Evolutionary conservation across 176 grass and related monocot species (phyloP), one percentile per base, ranked within the genome.

Genomic region (Chrysopogon serrulatus): DNA sequence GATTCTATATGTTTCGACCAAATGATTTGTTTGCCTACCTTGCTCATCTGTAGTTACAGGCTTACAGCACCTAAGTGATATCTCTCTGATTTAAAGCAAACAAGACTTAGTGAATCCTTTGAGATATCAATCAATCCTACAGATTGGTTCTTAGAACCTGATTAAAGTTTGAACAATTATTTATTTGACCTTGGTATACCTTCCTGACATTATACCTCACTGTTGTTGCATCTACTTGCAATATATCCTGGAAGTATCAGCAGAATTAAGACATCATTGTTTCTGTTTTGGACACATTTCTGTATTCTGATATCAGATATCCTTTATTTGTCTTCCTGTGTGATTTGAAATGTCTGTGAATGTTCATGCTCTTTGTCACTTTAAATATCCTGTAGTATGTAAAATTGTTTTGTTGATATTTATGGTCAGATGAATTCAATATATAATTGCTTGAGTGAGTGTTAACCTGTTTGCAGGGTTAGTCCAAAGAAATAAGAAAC

Each of bases 401-500:
- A 37, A 18, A 36, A 18, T 80, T 17, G 28, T 80, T 80, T 54
- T 80, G 28, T 61, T 68, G 45, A 47, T 39, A 11, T 62, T 31
- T 26, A 39, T 68, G 30, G 41, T 78, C 18, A 71, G 32, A 82
- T 23, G 10, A 43, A 77, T 49, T 66, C n/a, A 57, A 10, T 37
- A 73, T 64, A 24, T 45, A 40, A 48, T 60, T 59, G 12, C n/a
- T 49, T 7, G 6, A 12, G 2, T 49, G 31, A 31, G 40, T 73
- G 64, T 73, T 59, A 45, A 19, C 71, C 31, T 76, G n/a, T 36
- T 56, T 10, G 23, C 79, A 86, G 83, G 65, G 54, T 23, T 44
- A 82, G 21, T 36, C 45, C 12, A 8, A 76, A 81, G n/a, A 56
- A 65, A 53, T n/a, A 39, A 78, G 32, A 66, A 90, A 90, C 27